Percentiles rank a stretch among this genome's conserved stretches.
phyloP scores from a whole-genome alignment of 2,329 filamentous ascomycete genomes.

The Colletotrichum noveboracense region DNA sequence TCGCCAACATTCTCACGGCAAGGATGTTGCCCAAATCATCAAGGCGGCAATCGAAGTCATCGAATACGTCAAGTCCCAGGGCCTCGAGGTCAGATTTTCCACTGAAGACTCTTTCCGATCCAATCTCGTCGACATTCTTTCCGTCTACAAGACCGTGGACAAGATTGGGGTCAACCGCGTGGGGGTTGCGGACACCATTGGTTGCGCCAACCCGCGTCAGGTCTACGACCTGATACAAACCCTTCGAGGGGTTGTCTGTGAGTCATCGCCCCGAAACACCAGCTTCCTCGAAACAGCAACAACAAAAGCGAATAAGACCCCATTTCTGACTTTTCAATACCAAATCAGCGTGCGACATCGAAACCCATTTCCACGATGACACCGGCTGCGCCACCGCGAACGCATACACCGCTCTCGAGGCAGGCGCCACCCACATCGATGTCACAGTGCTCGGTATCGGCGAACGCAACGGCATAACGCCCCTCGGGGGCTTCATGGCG shows the following conservation, averaged over 20 bases:
- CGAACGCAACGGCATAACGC: conserved; percentile 80
- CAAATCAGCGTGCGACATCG: neutral
- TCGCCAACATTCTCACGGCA: conserved; percentile 85
- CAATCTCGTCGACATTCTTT: conserved; percentile 81
- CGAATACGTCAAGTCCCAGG: conserved; percentile 80
- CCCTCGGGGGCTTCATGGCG: conserved; percentile 65
- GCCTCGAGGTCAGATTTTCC: conserved; percentile 52
- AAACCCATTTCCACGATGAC: conserved; percentile 77
- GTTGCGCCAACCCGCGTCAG: conserved; percentile 81
- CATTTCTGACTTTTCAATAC: neutral
- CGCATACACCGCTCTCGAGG: conserved; percentile 84
- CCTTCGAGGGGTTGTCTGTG: conserved; percentile 59
- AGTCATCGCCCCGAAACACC: neutral
- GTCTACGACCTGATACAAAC: conserved; percentile 89
- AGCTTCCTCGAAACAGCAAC: neutral
- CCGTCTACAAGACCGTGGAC: conserved; percentile 84
- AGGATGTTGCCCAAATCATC: conserved; percentile 82
- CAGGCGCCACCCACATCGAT: conserved; percentile 81
- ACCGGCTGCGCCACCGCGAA: conserved; percentile 91
- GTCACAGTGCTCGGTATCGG: conserved; percentile 89
- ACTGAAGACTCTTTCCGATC: conserved; percentile 86
- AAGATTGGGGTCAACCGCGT: conserved; percentile 84
- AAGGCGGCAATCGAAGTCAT: conserved; percentile 80
- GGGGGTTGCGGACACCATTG: conserved; percentile 92
- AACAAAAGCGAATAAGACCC: neutral